Conservation (phyloP, 345 rosid species). For the Gynandropsis gynandra region DNA sequence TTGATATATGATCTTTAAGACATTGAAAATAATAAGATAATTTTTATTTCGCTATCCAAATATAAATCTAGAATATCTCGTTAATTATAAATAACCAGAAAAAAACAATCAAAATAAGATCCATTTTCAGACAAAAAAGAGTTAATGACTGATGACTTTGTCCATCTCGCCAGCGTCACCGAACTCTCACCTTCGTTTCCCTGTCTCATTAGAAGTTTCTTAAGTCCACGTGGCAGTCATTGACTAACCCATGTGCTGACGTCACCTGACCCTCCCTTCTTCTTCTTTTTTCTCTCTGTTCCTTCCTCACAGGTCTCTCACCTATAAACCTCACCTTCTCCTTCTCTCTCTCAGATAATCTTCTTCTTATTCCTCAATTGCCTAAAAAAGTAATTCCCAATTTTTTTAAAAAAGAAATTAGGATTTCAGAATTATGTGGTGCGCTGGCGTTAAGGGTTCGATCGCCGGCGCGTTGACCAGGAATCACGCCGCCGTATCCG, state of each 20-base stretch:
- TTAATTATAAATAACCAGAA: too few relatives aligned
- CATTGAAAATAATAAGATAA: too few relatives aligned
- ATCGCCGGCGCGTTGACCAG: too few relatives aligned
- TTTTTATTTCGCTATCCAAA: too few relatives aligned
- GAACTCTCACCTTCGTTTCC: not conserved
- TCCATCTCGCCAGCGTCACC: not conserved
- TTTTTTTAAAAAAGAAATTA: not conserved
- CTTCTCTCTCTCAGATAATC: not conserved
- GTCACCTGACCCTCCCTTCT: constrained; percentile 14
- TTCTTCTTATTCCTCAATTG: too few relatives aligned
- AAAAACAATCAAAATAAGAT: too few relatives aligned
- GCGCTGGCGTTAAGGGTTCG: constrained; percentile 2
- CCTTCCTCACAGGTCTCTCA: not conserved
- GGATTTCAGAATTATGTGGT: constrained; percentile 15
- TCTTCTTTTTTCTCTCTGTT: constrained; percentile 3
- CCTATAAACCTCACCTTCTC: not conserved
- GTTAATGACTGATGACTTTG: not conserved
- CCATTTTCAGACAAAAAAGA: not conserved
- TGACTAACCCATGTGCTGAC: constrained; percentile 25
- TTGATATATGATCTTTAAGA: too few relatives aligned
- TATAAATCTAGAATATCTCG: too few relatives aligned
- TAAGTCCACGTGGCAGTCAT: constrained; percentile 27
- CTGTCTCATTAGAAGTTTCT: not conserved
- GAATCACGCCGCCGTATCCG: constrained; percentile 18
- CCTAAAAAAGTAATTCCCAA: not conserved